These are phyloP conservation scores for Sclerotinia sclerotiorum DNA, from an alignment of 2,329 filamentous ascomycete genomes.

Conservation along the genomic window DNA sequence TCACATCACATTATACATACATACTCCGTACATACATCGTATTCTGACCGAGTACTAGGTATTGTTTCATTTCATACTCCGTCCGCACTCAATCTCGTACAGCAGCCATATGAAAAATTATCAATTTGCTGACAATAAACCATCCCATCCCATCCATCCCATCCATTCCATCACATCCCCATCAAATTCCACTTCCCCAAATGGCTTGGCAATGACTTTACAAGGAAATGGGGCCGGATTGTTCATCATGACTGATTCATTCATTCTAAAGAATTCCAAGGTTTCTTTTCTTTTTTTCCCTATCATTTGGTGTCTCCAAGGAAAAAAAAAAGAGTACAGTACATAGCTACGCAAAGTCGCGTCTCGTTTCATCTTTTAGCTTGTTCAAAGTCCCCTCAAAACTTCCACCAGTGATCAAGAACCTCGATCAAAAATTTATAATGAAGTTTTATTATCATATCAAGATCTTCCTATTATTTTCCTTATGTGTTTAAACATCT, in stretches of 20 bases:
- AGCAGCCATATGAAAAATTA: conserved; percentile 1
- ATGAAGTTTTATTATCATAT: neutral
- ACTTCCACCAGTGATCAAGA: neutral
- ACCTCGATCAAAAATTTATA: neutral
- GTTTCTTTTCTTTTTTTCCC: neutral
- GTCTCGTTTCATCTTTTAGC: neutral
- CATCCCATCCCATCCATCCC: neutral
- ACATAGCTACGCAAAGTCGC: neutral
- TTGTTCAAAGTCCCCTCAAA: neutral
- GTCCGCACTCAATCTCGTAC: neutral
- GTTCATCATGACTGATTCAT: neutral
- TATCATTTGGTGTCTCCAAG: neutral
- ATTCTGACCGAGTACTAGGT: neutral
- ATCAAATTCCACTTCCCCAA: conserved; percentile 14
- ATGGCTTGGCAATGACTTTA: neutral
- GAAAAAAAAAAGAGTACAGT: neutral
- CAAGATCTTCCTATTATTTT: neutral
- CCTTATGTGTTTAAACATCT: neutral
- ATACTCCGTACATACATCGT: neutral
- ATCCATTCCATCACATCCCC: neutral
- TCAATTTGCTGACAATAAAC: neutral
- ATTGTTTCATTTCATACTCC: neutral
- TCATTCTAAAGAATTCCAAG: neutral
- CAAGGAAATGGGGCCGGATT: neutral
- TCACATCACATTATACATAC: neutral